Evolutionary conservation across 768 basidiomycete genomes (phyloP).

Genomic region (Vararia minispora): DNA sequence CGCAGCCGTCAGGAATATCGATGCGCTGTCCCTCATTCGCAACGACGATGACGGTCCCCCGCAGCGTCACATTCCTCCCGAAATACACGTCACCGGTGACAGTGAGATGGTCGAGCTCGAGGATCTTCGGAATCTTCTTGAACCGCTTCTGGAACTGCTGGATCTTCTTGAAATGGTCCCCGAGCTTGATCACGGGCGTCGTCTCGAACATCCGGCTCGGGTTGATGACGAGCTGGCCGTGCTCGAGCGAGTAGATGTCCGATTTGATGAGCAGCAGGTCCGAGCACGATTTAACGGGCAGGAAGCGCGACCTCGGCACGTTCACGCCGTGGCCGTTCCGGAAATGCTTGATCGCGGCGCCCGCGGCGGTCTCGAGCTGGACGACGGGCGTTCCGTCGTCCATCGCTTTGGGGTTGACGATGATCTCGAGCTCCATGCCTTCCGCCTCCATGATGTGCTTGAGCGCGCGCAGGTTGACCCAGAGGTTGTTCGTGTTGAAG

Average conservation of each 20-base stretch:
- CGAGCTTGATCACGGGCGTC: constrained; percentile 68
- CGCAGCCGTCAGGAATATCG: constrained; percentile 46
- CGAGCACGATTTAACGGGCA: constrained; percentile 55
- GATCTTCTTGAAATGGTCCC: constrained; percentile 70
- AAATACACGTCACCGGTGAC: constrained; percentile 60
- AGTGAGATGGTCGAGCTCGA: constrained; percentile 67
- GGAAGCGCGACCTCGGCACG: constrained; percentile 62
- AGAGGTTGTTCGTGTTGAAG: constrained; percentile 66
- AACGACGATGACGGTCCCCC: constrained; percentile 56
- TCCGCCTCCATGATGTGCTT: constrained; percentile 66
- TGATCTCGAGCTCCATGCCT: constrained; percentile 68
- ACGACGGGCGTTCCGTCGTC: constrained; percentile 64
- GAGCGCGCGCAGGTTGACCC: constrained; percentile 47
- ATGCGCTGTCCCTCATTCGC: constrained; percentile 50
- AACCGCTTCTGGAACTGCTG: constrained; percentile 62
- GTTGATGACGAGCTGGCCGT: constrained; percentile 58
- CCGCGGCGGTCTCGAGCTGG: constrained; percentile 70
- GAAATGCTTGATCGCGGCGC: constrained; percentile 69
- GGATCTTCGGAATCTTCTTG: constrained; percentile 63
- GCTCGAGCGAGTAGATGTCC: constrained; percentile 59
- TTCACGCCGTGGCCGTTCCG: constrained; percentile 58
- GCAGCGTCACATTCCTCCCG: constrained; percentile 51
- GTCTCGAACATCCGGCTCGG: constrained; percentile 44
- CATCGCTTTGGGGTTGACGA: constrained; percentile 60
- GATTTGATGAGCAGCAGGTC: constrained; percentile 56